Percentiles rank a stretch among this genome's conserved stretches.
Evolutionary conservation across 345 rosid species (phyloP).

Genomic region (Aegle marmelos): DNA sequence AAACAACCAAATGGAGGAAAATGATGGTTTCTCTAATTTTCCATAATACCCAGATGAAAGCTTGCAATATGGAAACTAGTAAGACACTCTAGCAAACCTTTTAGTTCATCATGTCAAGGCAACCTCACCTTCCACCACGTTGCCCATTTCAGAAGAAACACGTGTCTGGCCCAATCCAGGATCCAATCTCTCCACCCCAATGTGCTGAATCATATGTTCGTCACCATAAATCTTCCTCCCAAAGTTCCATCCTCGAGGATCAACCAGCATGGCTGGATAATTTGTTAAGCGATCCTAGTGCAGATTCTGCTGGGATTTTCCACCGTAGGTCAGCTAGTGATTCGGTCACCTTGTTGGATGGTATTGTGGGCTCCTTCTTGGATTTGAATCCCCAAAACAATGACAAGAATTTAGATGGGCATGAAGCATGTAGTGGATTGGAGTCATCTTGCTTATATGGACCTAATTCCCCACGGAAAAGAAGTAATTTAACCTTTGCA

Average conservation of each 20-base stretch:
- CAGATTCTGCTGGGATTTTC: slow-evolving; percentile 32
- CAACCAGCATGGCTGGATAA: slow-evolving; percentile 70
- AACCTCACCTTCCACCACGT: slow-evolving; percentile 70
- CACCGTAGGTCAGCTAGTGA: slow-evolving; percentile 78
- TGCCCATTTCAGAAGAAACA: slow-evolving; percentile 59
- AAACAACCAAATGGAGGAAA: neutral
- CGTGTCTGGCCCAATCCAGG: slow-evolving; percentile 25
- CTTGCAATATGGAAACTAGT: slow-evolving; percentile 1
- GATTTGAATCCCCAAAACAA: slow-evolving; percentile 33
- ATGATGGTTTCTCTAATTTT: slow-evolving; percentile 7
- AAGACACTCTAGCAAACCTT: slow-evolving; percentile 6
- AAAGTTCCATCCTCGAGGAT: slow-evolving; percentile 47
- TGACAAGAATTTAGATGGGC: slow-evolving; percentile 27
- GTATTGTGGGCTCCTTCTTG: slow-evolving; percentile 36
- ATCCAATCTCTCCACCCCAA: slow-evolving; percentile 31
- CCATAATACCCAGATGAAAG: neutral
- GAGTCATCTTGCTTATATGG: slow-evolving; percentile 66
- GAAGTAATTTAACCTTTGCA: slow-evolving; percentile 38
- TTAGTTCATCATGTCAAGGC: slow-evolving; percentile 57
- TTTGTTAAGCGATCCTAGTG: slow-evolving; percentile 40
- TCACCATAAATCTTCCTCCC: slow-evolving; percentile 46
- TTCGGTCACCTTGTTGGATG: slow-evolving; percentile 54
- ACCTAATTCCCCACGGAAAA: slow-evolving; percentile 77
- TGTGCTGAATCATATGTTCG: slow-evolving; percentile 24
- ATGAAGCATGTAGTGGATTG: slow-evolving; percentile 39